Conservation (phyloP, 257 asterid genomes). For the Echites panduratus region DNA sequence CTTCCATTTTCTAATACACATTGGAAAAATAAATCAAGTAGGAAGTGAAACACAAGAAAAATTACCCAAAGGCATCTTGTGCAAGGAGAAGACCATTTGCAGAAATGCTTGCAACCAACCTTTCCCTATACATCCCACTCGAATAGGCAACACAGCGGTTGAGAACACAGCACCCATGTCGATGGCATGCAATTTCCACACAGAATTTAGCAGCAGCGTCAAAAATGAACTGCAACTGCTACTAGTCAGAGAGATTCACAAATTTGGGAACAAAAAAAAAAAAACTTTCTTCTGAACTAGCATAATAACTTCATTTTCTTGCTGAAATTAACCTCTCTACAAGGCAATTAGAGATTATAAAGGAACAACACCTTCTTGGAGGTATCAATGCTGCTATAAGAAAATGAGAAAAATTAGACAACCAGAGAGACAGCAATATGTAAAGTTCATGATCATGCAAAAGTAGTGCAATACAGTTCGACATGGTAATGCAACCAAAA, state of each 20-base stretch:
- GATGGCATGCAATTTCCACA: conserved; percentile 38
- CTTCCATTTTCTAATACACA: not conserved
- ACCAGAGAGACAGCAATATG: not conserved
- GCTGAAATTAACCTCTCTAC: not conserved
- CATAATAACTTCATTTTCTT: not conserved
- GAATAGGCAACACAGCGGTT: conserved; percentile 40
- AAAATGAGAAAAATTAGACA: no score
- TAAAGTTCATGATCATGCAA: not conserved
- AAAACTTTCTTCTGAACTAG: not conserved
- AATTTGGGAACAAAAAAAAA: not conserved
- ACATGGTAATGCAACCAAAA: not conserved
- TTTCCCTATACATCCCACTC: conserved; percentile 55
- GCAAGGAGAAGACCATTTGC: conserved; percentile 67
- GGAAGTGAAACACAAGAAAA: not conserved
- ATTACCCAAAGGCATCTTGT: conserved; percentile 90
- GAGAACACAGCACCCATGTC: conserved; percentile 43
- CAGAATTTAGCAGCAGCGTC: conserved; percentile 34
- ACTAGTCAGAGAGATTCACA: not conserved
- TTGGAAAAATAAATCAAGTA: not conserved
- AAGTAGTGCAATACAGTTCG: not conserved
- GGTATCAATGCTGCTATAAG: not conserved
- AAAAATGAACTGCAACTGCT: conserved; percentile 30
- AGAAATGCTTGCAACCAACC: conserved; percentile 53
- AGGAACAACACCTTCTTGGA: not conserved
- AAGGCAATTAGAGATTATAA: not conserved